phyloP scores from a whole-genome alignment of 495 filamentous ascomycete genomes.

The Letharia lupina region DNA sequence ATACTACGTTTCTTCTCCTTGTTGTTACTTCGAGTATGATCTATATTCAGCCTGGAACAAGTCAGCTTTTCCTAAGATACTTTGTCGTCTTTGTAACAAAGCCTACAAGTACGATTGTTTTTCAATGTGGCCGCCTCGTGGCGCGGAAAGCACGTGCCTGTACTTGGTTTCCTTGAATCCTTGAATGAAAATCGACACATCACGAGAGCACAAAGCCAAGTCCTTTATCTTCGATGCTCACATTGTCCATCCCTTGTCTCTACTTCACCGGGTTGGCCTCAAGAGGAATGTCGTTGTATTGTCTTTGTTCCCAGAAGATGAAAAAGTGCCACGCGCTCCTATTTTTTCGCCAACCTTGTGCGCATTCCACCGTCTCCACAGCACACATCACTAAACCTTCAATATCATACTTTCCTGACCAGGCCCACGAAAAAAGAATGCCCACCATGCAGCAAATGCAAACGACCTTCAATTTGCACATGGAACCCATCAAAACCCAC shows the following conservation, averaged over 20 bases:
- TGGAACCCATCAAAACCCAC: not conserved
- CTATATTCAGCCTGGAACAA: not conserved
- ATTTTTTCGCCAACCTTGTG: not conserved
- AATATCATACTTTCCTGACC: not conserved
- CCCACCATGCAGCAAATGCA: not conserved
- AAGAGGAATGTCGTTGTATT: not conserved
- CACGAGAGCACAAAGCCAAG: not conserved
- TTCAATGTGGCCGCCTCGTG: not conserved
- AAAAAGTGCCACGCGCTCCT: not conserved
- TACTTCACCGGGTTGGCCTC: not conserved
- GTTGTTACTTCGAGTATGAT: not conserved
- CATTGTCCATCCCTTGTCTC: not conserved
- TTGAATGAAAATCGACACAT: not conserved
- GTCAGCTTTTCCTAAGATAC: not conserved
- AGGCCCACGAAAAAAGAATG: not conserved
- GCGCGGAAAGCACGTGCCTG: not conserved
- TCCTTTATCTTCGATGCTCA: not conserved
- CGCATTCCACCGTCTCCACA: not conserved
- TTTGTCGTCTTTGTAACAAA: not conserved
- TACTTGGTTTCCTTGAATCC: not conserved
- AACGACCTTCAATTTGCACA: not conserved
- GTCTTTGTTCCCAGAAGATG: slow-evolving; percentile 7
- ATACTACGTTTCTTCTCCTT: not conserved
- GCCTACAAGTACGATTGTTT: not conserved
- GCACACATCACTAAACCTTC: not conserved